Evolutionary conservation across 2,329 filamentous ascomycete genomes (phyloP), one percentile per base, ranked within the genome.

Genomic region (Trichophyton schoenleinii): DNA sequence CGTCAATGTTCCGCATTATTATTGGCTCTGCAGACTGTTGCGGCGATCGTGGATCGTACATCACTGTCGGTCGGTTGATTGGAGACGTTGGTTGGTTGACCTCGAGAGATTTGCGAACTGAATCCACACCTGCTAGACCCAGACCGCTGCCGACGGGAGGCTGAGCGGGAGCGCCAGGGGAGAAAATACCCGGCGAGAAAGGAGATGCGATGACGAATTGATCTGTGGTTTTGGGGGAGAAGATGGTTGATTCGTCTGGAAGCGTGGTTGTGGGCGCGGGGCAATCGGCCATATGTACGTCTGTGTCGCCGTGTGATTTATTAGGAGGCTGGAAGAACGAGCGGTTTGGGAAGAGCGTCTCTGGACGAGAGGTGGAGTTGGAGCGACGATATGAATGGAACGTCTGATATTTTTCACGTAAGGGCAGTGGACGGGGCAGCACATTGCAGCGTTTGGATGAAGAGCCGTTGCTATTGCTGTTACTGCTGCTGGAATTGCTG

Each of bases 1-100:
- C 74, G 64, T 76, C 74, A 68, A 76, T 76, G 65, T 71, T 76
- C 69, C 74, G 73, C 73, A 76, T 74, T 62, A 76, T 75, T 60
- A 76, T 63, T 22, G 71, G 70, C 62, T 75, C 74, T 20, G 67
- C 68, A 44, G 71, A 69, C 55, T 70, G 69, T 13, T 73, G 72
- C 42, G 74, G 74, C n/a, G 74, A 76, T 59, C 74, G 68, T 31
- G 74, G 74, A 66, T 76, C 74, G 6, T 68, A 68, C 31, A 68
- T 62, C 62, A 48, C 48, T 15, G 22, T 61, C 2, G 55, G 57
- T 3, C 52, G 60, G 11, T 42, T 41, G 9, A 57, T n/a, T n/a
- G 53, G 44, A 20, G 49, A 22, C 31, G 59, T 58, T 6, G 59
- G 60, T n/a, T 58, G 57, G 28, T 34, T 53, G 20, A 42, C 2